phyloP scores from a whole-genome alignment of 345 rosid genomes.

The Syzygium aromaticum region DNA sequence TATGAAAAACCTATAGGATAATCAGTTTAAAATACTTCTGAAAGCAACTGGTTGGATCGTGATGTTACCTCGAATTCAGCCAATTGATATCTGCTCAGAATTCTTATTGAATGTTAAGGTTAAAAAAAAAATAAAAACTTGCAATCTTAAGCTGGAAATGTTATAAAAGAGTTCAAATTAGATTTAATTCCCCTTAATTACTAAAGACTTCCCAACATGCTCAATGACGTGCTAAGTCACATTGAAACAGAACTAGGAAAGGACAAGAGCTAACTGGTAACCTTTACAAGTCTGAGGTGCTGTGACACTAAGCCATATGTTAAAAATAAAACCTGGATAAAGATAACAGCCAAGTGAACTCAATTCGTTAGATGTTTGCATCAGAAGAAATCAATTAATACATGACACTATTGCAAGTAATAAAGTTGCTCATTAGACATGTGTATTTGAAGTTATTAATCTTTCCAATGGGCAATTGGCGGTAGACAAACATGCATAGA shows the following conservation, averaged over 20 bases:
- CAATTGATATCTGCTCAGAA: constrained; percentile 75
- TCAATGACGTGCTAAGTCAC: not conserved
- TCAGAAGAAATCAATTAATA: not conserved
- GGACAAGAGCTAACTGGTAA: not conserved
- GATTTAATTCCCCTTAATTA: not conserved
- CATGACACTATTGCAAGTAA: not conserved
- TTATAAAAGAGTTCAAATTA: not conserved
- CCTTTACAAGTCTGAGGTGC: not conserved
- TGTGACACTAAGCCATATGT: not conserved
- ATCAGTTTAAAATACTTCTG: not conserved
- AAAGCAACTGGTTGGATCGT: not conserved
- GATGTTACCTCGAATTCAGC: constrained; percentile 85
- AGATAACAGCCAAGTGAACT: not conserved
- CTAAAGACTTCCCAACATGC: not conserved
- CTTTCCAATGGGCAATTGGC: not conserved
- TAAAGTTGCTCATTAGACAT: not conserved
- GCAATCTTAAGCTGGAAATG: not conserved
- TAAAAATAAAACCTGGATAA: not conserved
- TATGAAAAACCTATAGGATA: not conserved
- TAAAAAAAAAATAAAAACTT: not conserved
- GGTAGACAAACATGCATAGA: not conserved
- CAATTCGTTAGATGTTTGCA: not conserved
- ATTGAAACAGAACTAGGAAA: not conserved
- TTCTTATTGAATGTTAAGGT: constrained; percentile 58
- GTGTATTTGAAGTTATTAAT: not conserved